Evolutionary conservation across 805 yeast species (phyloP), one percentile per base, ranked within the genome.

Genomic region (Ogataea populi-albae): DNA sequence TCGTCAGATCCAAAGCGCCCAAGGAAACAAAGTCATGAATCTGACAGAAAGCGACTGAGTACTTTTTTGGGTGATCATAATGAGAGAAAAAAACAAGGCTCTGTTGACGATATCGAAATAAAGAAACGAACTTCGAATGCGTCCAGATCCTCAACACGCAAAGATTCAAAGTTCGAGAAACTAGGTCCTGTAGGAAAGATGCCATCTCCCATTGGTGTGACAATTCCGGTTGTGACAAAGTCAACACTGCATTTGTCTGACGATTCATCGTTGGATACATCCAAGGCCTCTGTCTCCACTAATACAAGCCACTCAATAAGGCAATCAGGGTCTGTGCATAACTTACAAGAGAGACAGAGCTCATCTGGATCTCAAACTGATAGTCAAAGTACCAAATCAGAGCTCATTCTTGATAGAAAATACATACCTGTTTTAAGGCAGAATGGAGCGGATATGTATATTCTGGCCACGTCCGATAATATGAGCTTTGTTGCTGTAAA

Each of bases 381-480:
- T 11, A 9, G 8, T n/a, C 10, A 7, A 30, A 11, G 17, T 8
- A 20, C 26, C 6, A 19, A 23, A 7, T 25, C 20, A 10, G 36
- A 32, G 17, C 33, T 43, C 37, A 23, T 25, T 3, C 18, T 68
- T 12, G 70, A 64, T 29, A 50, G 54, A 20, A 66, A 59, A 43
- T 69, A 47, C 40, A 62, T 54, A 46, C 81, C 67, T 16, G 52
- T 50, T 34, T 63, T 59, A 5, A 53, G 39, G 16, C 46, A 45
- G 34, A 59, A 50, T 33, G 33, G 26, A 10, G 58, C 57, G 3
- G 64, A 63, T 25, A 50, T 50, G 9, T 66, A 60, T 42, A 61
- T 86, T 3, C 59, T 88, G 32, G 74, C 75, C 0, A 81, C 95
- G 0, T 58, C 61, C n/a, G 89, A 89, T 54, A 80, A 81, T 46